Base-by-base conservation (phyloP, 1,284 basidiomycete species). In the Leccinum proximum region DNA sequence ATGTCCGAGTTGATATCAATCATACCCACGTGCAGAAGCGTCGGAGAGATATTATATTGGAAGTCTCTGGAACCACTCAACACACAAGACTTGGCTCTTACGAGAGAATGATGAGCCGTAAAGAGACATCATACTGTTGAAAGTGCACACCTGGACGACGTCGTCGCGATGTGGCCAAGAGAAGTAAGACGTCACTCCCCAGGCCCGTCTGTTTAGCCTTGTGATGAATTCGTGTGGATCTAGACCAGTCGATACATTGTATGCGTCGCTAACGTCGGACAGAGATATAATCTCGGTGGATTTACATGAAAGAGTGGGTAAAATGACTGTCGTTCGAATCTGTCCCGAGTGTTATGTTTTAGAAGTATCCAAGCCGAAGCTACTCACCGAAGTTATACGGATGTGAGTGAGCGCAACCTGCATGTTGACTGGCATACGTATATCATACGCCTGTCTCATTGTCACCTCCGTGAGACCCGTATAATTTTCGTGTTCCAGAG, bases 211-310 rank as follows among this genome's bases (percentile, higher is more conserved):
- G 70, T 84, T 87, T 69, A 88, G 82, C 54, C 91, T 83, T 70
- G 96, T 87, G 66, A 93, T 89, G 70, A 96, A 92, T 72, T 94
- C 92, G 65, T 91, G 81, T n/a, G 83, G 79, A 63, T 94, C 89
- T 14, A 87, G 82, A 7, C 89, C 88, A 4, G 87, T 89, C 3
- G 87, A 85, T 16, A 93, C 87, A 62, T 90, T 91, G 73, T 93
- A 92, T 2, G 93, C 85, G 71, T 96, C 94, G 76, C 91, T 93
- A 68, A 96, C 84, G 66, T 95, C 93, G 4, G 83, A 78, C 63
- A 94, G 80, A 2, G 87, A 84, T 62, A 96, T 88, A 65, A 92
- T 87, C 70, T 95, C 94, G 1, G 87, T 91, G 1, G 91, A 86
- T 77, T 87, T 87, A 75, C 88, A 91, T 5, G 84, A 80, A 57